These are phyloP conservation scores for Prunus kanzakura DNA, from an alignment of 306 rosid species.

Conservation along the genomic window DNA sequence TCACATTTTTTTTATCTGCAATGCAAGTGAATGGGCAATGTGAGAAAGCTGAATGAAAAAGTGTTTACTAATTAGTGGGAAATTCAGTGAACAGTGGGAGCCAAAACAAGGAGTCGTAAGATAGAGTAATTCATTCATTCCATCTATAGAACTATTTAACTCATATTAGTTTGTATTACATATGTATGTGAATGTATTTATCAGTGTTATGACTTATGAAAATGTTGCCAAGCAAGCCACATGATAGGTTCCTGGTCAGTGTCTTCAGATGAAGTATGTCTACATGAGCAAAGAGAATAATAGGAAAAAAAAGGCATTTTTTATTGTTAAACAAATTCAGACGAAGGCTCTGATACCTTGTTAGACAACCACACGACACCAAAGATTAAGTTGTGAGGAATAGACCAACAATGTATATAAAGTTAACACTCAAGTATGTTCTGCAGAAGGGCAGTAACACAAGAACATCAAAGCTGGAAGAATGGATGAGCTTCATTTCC, in stretches of 20 bases:
- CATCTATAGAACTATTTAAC: not conserved
- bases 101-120: not conserved
- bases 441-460: not conserved
- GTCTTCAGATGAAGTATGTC: not conserved
- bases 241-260: not conserved
- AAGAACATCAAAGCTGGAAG: not conserved
- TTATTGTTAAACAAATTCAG: no score
- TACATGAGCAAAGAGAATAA: not conserved
- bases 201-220: not conserved
- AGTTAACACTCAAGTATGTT: not conserved
- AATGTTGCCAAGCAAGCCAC: not conserved
- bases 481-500: not conserved
- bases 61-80: conserved; percentile 10
- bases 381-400: not conserved
- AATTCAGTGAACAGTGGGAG: not conserved
- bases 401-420: not conserved
- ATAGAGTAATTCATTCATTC: not conserved
- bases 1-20: conserved; percentile 79
- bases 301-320: no score
- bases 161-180: not conserved
- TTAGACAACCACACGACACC: not conserved
- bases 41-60: conserved; percentile 29
- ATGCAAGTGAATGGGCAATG: conserved; percentile 30
- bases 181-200: not conserved
- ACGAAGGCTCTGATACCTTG: not conserved